Percentiles rank a stretch among this genome's conserved stretches.
Evolutionary conservation across 108 stramenopile species (phyloP).

Genomic region (Cyclotella baltica): DNA sequence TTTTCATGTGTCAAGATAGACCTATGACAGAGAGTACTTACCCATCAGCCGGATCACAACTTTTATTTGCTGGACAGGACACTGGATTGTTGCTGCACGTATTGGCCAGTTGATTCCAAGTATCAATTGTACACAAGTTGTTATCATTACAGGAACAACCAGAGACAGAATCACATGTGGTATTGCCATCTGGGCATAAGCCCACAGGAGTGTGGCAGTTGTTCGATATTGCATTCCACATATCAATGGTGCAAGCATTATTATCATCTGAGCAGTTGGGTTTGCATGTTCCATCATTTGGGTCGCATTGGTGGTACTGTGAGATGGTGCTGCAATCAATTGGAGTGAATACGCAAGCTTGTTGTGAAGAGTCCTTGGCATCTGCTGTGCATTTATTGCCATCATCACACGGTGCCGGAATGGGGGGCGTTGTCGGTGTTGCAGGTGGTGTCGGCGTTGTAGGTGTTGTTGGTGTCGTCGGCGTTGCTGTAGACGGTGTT

Average conservation of each 20-base stretch:
- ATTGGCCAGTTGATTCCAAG: not conserved
- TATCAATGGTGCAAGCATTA: not conserved
- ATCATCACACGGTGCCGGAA: slow-evolving; percentile 7
- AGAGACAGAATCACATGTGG: not conserved
- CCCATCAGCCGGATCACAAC: slow-evolving; percentile 9
- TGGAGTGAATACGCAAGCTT: not conserved
- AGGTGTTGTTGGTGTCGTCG: too few relatives aligned
- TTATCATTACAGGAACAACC: not conserved
- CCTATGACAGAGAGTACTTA: too few relatives aligned
- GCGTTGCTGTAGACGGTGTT: too few relatives aligned
- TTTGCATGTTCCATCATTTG: not conserved
- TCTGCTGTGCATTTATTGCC: slow-evolving; percentile 10
- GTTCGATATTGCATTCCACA: not conserved
- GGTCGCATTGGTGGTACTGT: not conserved
- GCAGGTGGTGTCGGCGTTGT: not conserved
- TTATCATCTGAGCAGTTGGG: not conserved
- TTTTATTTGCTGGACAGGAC: not conserved
- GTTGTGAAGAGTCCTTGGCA: not conserved
- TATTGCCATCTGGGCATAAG: not conserved
- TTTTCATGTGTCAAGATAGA: too few relatives aligned
- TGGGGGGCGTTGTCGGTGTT: too few relatives aligned
- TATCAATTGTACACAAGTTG: not conserved
- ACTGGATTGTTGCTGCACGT: not conserved
- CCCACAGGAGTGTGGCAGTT: not conserved
- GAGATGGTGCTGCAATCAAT: not conserved